phyloP scores from a whole-genome alignment of 1,284 basidiomycete species.

The Heterobasidion parviporum region DNA sequence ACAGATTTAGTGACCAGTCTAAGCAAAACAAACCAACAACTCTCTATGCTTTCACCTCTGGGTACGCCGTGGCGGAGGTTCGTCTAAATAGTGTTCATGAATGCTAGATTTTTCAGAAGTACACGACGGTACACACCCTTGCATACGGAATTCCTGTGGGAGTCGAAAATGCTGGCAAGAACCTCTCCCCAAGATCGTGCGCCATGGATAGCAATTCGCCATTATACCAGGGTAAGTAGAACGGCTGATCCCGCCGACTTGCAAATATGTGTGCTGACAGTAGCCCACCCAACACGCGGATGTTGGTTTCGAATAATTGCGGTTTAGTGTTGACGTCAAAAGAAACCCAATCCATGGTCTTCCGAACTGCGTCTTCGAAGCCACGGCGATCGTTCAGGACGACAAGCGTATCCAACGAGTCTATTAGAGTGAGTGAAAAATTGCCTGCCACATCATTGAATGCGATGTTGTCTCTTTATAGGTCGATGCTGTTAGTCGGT shows the following conservation, averaged over 20 bases:
- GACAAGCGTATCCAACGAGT: constrained; percentile 76
- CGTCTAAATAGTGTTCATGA: constrained; percentile 34
- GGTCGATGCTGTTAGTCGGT: constrained; percentile 3
- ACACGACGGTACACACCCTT: constrained; percentile 41
- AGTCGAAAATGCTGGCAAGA: constrained; percentile 85
- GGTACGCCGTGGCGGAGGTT: constrained; percentile 68
- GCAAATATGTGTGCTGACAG: constrained; percentile 83
- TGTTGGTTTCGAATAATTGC: constrained; percentile 89
- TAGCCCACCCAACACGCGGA: constrained; percentile 82
- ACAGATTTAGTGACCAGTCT: background rate
- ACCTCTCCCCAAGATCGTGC: constrained; percentile 73
- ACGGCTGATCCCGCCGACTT: constrained; percentile 51
- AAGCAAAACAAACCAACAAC: constrained; percentile 49
- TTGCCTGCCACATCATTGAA: constrained; percentile 84
- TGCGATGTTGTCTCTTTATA: constrained; percentile 48
- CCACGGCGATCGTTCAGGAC: constrained; percentile 65
- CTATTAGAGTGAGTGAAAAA: constrained; percentile 76
- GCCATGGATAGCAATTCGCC: constrained; percentile 75
- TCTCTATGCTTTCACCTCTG: constrained; percentile 65
- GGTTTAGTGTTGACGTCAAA: constrained; percentile 87
- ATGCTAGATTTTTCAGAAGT: constrained; percentile 5
- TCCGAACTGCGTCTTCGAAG: constrained; percentile 70
- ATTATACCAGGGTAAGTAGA: constrained; percentile 70
- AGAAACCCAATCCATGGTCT: constrained; percentile 70
- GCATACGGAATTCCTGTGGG: constrained; percentile 87